phyloP scores from a whole-genome alignment of 805 yeast species.

The Isabelozyma gotoi region DNA sequence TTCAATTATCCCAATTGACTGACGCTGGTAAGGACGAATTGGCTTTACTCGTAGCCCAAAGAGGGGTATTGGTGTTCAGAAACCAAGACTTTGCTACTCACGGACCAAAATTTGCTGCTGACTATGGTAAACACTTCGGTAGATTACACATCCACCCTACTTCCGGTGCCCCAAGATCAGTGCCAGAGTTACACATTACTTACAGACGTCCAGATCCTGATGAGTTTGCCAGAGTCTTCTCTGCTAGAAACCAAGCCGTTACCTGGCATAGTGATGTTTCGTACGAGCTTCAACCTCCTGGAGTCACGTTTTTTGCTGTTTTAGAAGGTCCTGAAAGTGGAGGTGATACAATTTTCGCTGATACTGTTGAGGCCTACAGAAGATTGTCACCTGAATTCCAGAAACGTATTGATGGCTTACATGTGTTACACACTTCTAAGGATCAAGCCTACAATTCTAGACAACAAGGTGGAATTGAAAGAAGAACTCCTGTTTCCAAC shows the following conservation, averaged over 20 bases:
- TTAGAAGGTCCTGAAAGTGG: conserved; percentile 61
- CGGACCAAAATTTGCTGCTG: conserved; percentile 49
- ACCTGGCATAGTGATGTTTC: conserved; percentile 76
- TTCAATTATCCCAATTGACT: conserved; percentile 56
- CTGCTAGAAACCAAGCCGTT: conserved; percentile 34
- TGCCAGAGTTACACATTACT: conserved; percentile 62
- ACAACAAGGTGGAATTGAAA: conserved; percentile 59
- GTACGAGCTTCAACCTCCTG: conserved; percentile 73
- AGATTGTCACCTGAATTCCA: conserved; percentile 67
- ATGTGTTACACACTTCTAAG: conserved; percentile 67
- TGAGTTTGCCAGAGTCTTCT: conserved; percentile 35
- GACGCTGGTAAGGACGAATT: conserved; percentile 64
- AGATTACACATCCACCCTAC: conserved; percentile 73
- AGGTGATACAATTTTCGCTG: conserved; percentile 78
- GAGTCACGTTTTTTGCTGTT: conserved; percentile 63
- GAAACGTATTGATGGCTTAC: conserved; percentile 56
- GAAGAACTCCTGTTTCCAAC: conserved; percentile 62
- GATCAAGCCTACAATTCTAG: conserved; percentile 66
- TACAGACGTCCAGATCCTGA: conserved; percentile 48
- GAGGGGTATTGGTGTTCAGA: conserved; percentile 68
- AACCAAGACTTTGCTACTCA: conserved; percentile 60
- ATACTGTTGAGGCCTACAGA: conserved; percentile 66
- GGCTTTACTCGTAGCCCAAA: conserved; percentile 66
- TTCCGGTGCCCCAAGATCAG: conserved; percentile 66
- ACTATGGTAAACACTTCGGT: conserved; percentile 67